Evolutionary conservation across 805 yeast species (phyloP).

Genomic region (Kazachstania africana): DNA sequence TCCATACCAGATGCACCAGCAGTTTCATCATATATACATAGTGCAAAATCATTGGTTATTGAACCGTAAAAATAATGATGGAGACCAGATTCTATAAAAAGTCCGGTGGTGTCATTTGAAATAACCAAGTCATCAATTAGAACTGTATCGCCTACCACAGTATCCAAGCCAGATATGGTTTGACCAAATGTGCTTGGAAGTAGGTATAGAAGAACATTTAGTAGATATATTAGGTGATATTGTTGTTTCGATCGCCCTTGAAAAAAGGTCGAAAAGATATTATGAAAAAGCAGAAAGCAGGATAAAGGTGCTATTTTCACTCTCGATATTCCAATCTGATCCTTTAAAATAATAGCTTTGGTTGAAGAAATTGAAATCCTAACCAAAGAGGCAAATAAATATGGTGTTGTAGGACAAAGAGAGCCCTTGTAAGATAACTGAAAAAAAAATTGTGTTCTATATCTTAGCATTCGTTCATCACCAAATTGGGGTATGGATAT

Average conservation of each 20-base stretch:
- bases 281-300: no score
- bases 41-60: background rate
- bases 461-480: no score
- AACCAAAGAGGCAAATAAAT: no score
- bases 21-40: background rate
- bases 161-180: background rate
- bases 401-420: no score
- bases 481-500: no score
- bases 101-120: background rate
- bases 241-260: background rate
- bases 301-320: no score
- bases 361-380: no score
- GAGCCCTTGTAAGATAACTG: no score
- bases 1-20: background rate
- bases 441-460: no score
- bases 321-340: no score
- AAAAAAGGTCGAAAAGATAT: no score
- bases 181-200: background rate
- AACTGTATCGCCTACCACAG: background rate
- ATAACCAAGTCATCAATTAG: background rate
- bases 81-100: background rate
- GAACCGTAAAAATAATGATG: background rate
- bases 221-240: background rate
- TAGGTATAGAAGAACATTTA: background rate
- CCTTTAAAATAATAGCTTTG: no score